A percentile compares a stretch with the other conserved stretches of the same genome.
Evolutionary conservation across 2,329 filamentous ascomycete species (phyloP).

Genomic region (Phialemoniopsis sp.): DNA sequence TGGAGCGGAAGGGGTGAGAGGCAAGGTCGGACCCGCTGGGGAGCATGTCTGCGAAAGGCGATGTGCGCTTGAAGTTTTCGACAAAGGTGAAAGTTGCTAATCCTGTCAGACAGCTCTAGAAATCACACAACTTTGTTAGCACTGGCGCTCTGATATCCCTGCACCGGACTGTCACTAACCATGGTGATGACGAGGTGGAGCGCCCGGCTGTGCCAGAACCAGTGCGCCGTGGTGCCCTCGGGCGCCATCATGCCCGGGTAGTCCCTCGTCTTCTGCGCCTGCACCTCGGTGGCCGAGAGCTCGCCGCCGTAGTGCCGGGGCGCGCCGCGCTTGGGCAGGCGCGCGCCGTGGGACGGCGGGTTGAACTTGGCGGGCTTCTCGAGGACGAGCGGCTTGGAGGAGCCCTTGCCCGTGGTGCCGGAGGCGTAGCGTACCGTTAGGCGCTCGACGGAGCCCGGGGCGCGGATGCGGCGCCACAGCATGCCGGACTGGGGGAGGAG

Average conservation of each 20-base stretch:
- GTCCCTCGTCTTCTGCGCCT: slow-evolving; percentile 62
- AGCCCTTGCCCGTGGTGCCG: slow-evolving; percentile 7
- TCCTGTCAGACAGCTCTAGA: slow-evolving; percentile 59
- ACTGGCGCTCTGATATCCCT: neutral
- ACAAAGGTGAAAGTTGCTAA: slow-evolving; percentile 72
- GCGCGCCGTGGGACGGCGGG: slow-evolving; percentile 81
- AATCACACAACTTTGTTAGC: neutral
- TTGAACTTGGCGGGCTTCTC: slow-evolving; percentile 87
- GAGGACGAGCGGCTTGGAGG: slow-evolving; percentile 63
- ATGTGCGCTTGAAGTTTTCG: slow-evolving; percentile 74
- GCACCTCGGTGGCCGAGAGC: slow-evolving; percentile 60
- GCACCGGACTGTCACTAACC: slow-evolving; percentile 45
- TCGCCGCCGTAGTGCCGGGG: slow-evolving; percentile 73
- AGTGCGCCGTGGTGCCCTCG: slow-evolving; percentile 75
- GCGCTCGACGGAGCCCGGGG: slow-evolving; percentile 12
- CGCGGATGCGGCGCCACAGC: slow-evolving; percentile 42
- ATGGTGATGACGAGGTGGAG: slow-evolving; percentile 83
- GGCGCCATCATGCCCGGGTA: slow-evolving; percentile 92
- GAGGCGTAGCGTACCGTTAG: neutral
- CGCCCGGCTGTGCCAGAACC: slow-evolving; percentile 72
- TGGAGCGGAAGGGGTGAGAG: slow-evolving; percentile 64
- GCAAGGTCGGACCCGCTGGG: slow-evolving; percentile 67
- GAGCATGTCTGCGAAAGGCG: slow-evolving; percentile 75
- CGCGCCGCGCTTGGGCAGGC: slow-evolving; percentile 49
- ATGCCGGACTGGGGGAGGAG: slow-evolving; percentile 59